Percentiles rank a stretch among this genome's conserved stretches.
These are phyloP conservation scores for Piloderma croceum DNA, from an alignment of 768 basidiomycete species.

Conservation along the genomic window DNA sequence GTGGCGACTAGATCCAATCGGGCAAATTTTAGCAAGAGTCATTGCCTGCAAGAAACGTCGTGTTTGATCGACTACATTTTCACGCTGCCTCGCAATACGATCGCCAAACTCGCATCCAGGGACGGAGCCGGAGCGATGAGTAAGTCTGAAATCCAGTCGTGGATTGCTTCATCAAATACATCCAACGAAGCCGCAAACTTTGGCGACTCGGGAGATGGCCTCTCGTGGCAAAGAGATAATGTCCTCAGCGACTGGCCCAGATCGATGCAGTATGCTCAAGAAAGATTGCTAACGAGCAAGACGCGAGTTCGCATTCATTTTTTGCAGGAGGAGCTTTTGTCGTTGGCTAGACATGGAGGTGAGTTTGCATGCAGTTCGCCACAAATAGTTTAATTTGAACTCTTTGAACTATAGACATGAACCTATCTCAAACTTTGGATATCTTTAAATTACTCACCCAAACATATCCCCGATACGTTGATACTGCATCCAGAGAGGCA, in stretches of 20 bases:
- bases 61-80: no score
- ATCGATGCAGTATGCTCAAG: constrained; percentile 51
- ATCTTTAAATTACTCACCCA: constrained; percentile 67
- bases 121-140: constrained; percentile 37
- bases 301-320: constrained; percentile 55
- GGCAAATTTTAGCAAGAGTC: no score
- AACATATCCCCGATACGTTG: constrained; percentile 77
- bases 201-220: constrained; percentile 27
- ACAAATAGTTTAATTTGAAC: constrained; percentile 6
- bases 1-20: no score
- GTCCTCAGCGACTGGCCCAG: constrained; percentile 51
- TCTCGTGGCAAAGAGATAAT: constrained; percentile 48
- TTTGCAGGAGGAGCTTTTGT: constrained; percentile 54
- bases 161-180: constrained; percentile 53
- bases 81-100: constrained; percentile 33
- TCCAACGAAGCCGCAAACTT: constrained; percentile 12
- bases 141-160: constrained; percentile 56
- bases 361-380: constrained; percentile 16
- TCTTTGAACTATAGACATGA: constrained; percentile 42
- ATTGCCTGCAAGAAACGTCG: no score
- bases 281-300: constrained; percentile 42
- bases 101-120: constrained; percentile 47
- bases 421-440: constrained; percentile 56
- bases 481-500: constrained; percentile 62
- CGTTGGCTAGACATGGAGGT: constrained; percentile 56